Percentiles rank a stretch among this genome's conserved stretches.
Conservation (phyloP, 768 basidiomycete genomes). For the Cyathus striatus region DNA sequence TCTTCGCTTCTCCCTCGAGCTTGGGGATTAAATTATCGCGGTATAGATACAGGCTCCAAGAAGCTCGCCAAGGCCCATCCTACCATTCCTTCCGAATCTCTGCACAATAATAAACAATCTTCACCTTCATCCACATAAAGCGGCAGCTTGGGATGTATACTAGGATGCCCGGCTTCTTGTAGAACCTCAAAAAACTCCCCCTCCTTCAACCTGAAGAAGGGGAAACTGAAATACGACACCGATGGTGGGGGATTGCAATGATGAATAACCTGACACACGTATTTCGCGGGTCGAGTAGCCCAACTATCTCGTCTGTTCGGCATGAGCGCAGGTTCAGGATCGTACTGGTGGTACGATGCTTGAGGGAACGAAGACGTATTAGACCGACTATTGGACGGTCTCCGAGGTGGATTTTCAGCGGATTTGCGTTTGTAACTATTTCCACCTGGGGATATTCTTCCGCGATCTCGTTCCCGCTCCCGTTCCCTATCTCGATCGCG, state of each 20-base stretch:
- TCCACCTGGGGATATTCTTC: conserved; percentile 17
- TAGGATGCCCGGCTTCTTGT: conserved; percentile 76
- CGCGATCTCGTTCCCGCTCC: conserved; percentile 16
- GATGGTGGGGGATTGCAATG: conserved; percentile 59
- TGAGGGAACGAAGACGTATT: conserved; percentile 15
- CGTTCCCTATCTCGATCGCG: conserved; percentile 7
- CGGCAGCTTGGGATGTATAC: conserved; percentile 66
- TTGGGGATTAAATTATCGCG: background rate
- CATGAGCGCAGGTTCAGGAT: conserved; percentile 6
- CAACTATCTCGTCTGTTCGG: conserved; percentile 37
- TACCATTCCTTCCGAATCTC: conserved; percentile 48
- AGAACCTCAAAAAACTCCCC: conserved; percentile 64
- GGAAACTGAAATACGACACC: conserved; percentile 66
- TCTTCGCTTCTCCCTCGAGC: background rate
- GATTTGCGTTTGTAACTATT: conserved; percentile 22
- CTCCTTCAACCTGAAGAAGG: conserved; percentile 68
- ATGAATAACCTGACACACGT: conserved; percentile 65
- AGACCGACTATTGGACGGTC: conserved; percentile 17
- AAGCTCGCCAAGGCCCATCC: conserved; percentile 86
- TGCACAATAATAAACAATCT: conserved; percentile 73
- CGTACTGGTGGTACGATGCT: background rate
- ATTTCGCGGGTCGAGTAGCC: conserved; percentile 47
- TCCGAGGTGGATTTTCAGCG: background rate
- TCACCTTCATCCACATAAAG: conserved; percentile 73
- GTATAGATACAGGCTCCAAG: conserved; percentile 49